These are phyloP conservation scores for Trichophyton rubrum DNA, from an alignment of 2,329 filamentous ascomycete genomes.

Conservation along the genomic window DNA sequence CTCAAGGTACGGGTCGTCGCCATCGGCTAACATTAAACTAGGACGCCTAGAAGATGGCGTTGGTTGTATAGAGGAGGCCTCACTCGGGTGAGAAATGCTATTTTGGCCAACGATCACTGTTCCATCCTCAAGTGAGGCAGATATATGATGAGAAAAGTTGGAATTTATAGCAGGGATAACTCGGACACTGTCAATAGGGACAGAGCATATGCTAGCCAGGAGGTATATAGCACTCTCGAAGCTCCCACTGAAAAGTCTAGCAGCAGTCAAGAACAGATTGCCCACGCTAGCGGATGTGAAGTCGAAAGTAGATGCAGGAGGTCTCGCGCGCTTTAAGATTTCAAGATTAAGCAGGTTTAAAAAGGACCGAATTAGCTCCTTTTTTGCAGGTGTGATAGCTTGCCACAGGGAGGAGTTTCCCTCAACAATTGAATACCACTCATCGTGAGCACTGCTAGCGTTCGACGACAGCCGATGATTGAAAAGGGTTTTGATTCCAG, in stretches of 20 bases:
- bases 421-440: constrained; percentile 86
- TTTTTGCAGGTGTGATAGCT: constrained; percentile 55
- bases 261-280: constrained; percentile 71
- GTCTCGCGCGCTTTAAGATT: constrained; percentile 62
- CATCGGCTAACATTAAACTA: constrained; percentile 24
- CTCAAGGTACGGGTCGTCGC: constrained; percentile 20
- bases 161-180: constrained; percentile 87
- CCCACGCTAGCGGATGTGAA: constrained; percentile 65
- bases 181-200: constrained; percentile 56
- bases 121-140: constrained; percentile 64
- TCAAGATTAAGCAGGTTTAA: constrained; percentile 67
- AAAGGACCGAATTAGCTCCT: constrained; percentile 64
- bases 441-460: constrained; percentile 49
- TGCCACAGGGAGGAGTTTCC: constrained; percentile 66
- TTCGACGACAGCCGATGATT: constrained; percentile 67
- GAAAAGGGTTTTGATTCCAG: constrained; percentile 70
- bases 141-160: constrained; percentile 92
- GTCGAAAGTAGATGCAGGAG: constrained; percentile 58
- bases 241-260: constrained; percentile 77
- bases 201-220: constrained; percentile 72
- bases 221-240: constrained; percentile 91
- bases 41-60: constrained; percentile 21
- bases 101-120: constrained; percentile 80
- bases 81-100: constrained; percentile 73
- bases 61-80: constrained; percentile 42